These are phyloP conservation scores for Solidago caesia DNA, from an alignment of 129 eudicot species.

Conservation along the genomic window DNA sequence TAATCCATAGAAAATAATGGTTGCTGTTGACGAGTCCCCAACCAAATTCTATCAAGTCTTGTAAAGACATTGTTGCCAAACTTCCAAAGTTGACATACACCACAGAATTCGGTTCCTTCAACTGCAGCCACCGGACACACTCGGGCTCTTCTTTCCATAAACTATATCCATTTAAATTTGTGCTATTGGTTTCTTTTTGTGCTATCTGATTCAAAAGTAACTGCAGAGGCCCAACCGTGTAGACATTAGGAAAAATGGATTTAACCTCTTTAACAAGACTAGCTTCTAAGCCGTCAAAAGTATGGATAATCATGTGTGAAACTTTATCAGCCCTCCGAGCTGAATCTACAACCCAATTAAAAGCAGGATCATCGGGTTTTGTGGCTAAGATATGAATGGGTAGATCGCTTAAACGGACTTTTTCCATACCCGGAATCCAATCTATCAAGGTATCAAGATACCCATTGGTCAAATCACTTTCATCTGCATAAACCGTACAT, in stretches of 20 bases:
- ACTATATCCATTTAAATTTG: constrained; percentile 36
- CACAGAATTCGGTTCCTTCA: constrained; percentile 41
- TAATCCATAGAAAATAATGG: constrained; percentile 49
- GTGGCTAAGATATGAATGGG: constrained; percentile 10
- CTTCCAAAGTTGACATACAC: constrained; percentile 66
- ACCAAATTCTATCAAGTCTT: constrained; percentile 51
- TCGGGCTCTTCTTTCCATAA: constrained; percentile 53
- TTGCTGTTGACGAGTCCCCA: constrained; percentile 66
- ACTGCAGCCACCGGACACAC: constrained; percentile 57
- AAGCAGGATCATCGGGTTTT: background rate
- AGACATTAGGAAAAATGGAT: constrained; percentile 19
- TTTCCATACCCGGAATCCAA: constrained; percentile 33
- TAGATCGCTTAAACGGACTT: constrained; percentile 22
- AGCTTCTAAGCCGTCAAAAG: constrained; percentile 13
- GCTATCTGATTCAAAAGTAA: constrained; percentile 1
- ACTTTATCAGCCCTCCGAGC: constrained; percentile 23
- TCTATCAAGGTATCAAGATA: constrained; percentile 22
- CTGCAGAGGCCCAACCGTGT: constrained; percentile 22
- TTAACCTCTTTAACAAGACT: constrained; percentile 17
- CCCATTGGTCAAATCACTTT: constrained; percentile 22
- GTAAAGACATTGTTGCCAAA: constrained; percentile 37
- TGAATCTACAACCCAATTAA: background rate
- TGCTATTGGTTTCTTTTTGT: background rate
- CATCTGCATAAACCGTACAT: constrained; percentile 19
- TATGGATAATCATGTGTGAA: constrained; percentile 22